A percentile compares a stretch with the other conserved stretches of the same genome.
Conservation (phyloP, 805 yeast species). For the Cyberlindnera bimundalis region DNA sequence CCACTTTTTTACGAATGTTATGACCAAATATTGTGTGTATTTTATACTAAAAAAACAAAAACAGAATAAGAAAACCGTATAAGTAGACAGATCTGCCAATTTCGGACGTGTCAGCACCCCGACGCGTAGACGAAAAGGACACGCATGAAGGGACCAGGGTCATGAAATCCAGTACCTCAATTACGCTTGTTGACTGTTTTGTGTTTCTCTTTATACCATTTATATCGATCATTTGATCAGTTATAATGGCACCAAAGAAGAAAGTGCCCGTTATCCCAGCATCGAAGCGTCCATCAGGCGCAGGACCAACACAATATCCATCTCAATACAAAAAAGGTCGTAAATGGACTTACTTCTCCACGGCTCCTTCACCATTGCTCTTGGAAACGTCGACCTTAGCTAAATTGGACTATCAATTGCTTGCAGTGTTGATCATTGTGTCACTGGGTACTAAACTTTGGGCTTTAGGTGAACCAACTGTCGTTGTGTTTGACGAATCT, state of each 20-base stretch:
- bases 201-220: too few species aligned
- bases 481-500: slow-evolving; percentile 48
- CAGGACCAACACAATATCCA: slow-evolving; percentile 14
- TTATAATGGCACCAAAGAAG: slow-evolving; percentile 11
- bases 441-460: slow-evolving; percentile 19
- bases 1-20: slow-evolving; percentile 8
- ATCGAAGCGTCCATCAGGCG: not conserved
- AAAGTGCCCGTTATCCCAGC: slow-evolving; percentile 4
- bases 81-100: not conserved
- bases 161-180: too few species aligned
- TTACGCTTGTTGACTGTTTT: too few species aligned
- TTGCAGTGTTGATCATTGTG: slow-evolving; percentile 20
- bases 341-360: slow-evolving; percentile 31
- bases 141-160: too few species aligned
- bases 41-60: too few species aligned
- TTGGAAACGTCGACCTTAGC: slow-evolving; percentile 13
- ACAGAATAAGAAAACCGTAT: too few species aligned
- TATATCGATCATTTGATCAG: not conserved
- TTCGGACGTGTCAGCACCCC: not conserved
- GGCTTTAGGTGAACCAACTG: slow-evolving; percentile 20
- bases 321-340: slow-evolving; percentile 33
- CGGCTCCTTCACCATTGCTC: slow-evolving; percentile 22
- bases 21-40: too few species aligned
- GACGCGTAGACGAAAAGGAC: slow-evolving; percentile 6
- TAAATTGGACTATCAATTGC: slow-evolving; percentile 5